Evolutionary conservation across 2,329 filamentous ascomycete genomes (phyloP), one percentile per base, ranked within the genome.

Genomic region (Fonsecaea erecta): DNA sequence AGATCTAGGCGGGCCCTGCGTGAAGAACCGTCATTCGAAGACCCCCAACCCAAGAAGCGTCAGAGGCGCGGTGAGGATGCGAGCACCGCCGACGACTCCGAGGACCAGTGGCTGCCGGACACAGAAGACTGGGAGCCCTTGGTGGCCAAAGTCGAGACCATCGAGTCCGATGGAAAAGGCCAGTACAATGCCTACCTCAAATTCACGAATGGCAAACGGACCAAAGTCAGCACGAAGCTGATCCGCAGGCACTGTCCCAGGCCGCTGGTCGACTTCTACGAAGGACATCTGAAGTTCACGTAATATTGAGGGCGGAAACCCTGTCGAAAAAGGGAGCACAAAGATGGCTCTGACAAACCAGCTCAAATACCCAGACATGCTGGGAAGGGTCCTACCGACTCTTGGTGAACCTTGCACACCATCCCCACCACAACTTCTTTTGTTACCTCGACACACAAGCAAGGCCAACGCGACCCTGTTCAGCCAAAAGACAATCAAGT

Each of bases 181-280:
- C 70, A 68, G 16, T 68, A 82, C 12, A 75, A 75, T 63, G 80
- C 76, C 3, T 79, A 77, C 52, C 68, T 82, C 1, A 70, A 75
- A 6, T 83, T 79, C 76, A 80, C 76, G 14, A 81, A 82, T 67
- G 77, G 76, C 52, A 80, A 75, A 56, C 80, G 77, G 57, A 75
- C 79, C 2, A 79, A 77, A 57, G 76, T 82, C 6, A 73, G 75
- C 2, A 75, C 81, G 56, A 72, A 77, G 26, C 74, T 72, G 28
- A 78, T 78, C 67, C 81, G 81, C 62, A 73, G 78, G 28, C 78
- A 74, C 60, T 82, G 79, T 63, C 81, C 81, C 0, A 69, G 72
- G 63, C 76, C 77, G 75, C 82, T 83, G 80, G 76, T 83, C 11
- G 73, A 77, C 63, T 83, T 83, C 60, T 83, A 83, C 64, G 81